A percentile compares a stretch with the other conserved stretches of the same genome.
Conservation (phyloP, 2,329 filamentous ascomycete genomes). For the Blumeriella jaapii region DNA sequence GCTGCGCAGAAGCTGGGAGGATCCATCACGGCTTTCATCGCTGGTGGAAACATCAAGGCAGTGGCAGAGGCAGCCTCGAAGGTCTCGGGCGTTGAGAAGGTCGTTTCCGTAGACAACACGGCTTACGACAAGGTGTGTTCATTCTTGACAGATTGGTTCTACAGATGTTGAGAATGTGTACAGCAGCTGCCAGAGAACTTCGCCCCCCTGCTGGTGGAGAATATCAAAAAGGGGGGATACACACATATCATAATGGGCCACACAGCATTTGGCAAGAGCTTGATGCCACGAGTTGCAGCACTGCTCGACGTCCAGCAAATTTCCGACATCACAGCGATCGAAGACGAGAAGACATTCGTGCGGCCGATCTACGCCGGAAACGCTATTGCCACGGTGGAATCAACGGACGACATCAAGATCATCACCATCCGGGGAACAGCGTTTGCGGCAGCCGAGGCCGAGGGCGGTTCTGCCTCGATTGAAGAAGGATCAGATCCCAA, state of each 20-base stretch:
- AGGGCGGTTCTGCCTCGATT: conserved; percentile 62
- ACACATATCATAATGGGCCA: conserved; percentile 86
- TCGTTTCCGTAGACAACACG: conserved; percentile 76
- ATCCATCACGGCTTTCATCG: conserved; percentile 74
- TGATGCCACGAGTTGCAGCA: conserved; percentile 84
- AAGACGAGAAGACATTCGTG: conserved; percentile 88
- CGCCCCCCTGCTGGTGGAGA: conserved; percentile 86
- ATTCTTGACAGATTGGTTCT: neutral
- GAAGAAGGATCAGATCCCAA: conserved; percentile 82
- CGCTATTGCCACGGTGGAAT: conserved; percentile 91
- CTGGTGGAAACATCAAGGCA: conserved; percentile 63
- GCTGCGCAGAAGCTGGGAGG: conserved; percentile 83
- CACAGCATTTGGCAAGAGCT: conserved; percentile 91
- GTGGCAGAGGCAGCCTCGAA: conserved; percentile 79
- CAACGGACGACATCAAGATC: conserved; percentile 72
- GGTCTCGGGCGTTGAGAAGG: conserved; percentile 81
- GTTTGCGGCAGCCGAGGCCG: conserved; percentile 63
- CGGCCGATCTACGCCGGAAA: conserved; percentile 97
- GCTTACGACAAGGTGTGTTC: conserved; percentile 75
- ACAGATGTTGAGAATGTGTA: conserved; percentile 6
- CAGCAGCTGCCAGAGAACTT: conserved; percentile 88
- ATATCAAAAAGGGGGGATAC: conserved; percentile 91
- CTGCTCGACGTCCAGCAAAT: conserved; percentile 87
- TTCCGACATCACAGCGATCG: conserved; percentile 78
- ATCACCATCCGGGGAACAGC: conserved; percentile 90